Conservation (phyloP, 1,139 yeast species). For the Pneumocystis wakefieldiae region DNA sequence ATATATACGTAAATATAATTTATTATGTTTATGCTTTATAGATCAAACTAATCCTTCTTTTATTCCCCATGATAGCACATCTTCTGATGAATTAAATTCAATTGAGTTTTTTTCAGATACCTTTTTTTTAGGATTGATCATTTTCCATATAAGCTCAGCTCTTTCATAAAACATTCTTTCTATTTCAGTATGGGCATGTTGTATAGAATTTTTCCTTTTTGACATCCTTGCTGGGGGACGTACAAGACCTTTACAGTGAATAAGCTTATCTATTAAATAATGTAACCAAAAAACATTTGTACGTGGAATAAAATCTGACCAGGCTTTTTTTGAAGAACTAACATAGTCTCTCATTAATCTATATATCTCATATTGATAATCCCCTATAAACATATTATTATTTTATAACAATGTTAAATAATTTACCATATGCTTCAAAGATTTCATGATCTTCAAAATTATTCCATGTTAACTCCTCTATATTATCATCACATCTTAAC, state of each 20-base stretch:
- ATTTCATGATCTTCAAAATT: slow-evolving; percentile 36
- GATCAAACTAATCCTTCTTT: background rate
- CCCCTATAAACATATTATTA: slow-evolving; percentile 22
- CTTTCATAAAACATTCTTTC: slow-evolving; percentile 4
- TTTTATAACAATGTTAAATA: background rate
- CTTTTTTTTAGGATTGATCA: slow-evolving; percentile 9
- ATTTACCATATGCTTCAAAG: slow-evolving; percentile 29
- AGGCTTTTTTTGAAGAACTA: slow-evolving; percentile 14
- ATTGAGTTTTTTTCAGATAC: background rate
- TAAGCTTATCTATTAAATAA: slow-evolving; percentile 30
- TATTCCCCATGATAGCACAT: background rate
- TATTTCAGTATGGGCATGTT: slow-evolving; percentile 5
- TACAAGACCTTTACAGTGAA: slow-evolving; percentile 26
- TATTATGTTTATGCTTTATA: background rate
- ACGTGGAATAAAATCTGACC: slow-evolving; percentile 30
- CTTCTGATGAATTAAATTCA: background rate
- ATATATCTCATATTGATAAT: slow-evolving; percentile 39
- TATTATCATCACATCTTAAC: slow-evolving; percentile 20
- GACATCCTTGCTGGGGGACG: slow-evolving; percentile 10
- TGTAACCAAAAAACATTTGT: slow-evolving; percentile 40
- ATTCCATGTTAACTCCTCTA: slow-evolving; percentile 19
- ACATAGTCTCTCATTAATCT: slow-evolving; percentile 30
- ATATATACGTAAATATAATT: background rate
- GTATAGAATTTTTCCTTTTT: background rate
- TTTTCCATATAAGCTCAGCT: slow-evolving; percentile 3